A percentile compares a stretch with the other conserved stretches of the same genome.
These are phyloP conservation scores for Fraxinus greggii DNA, from an alignment of 305 asterid species.

Conservation along the genomic window DNA sequence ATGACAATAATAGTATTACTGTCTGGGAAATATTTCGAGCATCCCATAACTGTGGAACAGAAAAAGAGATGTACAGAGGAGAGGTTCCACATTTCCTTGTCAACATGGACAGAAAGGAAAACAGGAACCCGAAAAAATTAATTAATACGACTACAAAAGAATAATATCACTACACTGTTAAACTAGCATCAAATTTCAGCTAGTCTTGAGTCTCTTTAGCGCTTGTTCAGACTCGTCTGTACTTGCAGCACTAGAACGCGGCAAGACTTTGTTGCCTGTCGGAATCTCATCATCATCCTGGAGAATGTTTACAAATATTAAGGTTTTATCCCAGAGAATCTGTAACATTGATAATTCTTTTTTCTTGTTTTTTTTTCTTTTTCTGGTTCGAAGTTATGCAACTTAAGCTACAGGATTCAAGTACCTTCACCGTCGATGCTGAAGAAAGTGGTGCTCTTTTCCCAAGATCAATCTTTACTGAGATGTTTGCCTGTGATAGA, in stretches of 20 bases:
- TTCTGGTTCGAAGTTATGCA: background rate
- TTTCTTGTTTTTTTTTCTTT: background rate
- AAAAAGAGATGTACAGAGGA: slow-evolving; percentile 46
- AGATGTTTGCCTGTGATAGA: slow-evolving; percentile 76
- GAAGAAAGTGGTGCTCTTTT: slow-evolving; percentile 61
- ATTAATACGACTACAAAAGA: slow-evolving; percentile 46
- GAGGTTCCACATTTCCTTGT: slow-evolving; percentile 31
- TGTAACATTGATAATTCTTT: background rate
- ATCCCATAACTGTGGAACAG: slow-evolving; percentile 25
- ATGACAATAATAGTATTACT: slow-evolving; percentile 18
- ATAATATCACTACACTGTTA: slow-evolving; percentile 32
- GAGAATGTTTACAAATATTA: slow-evolving; percentile 1
- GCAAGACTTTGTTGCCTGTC: slow-evolving; percentile 30
- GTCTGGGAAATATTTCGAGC: slow-evolving; percentile 38
- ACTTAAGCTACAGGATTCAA: background rate
- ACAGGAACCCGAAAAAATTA: slow-evolving; percentile 36
- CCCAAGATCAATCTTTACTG: slow-evolving; percentile 88
- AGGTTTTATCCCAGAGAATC: slow-evolving; percentile 1
- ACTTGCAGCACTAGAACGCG: slow-evolving; percentile 39
- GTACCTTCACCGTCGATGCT: slow-evolving; percentile 60
- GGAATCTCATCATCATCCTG: slow-evolving; percentile 48
- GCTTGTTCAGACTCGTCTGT: slow-evolving; percentile 53
- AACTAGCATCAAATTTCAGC: slow-evolving; percentile 38
- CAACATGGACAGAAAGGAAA: slow-evolving; percentile 17
- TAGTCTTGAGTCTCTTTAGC: slow-evolving; percentile 51